These are phyloP conservation scores for Closterium sp. DNA, from an alignment of 139 green algal genomes.

Conservation along the genomic window DNA sequence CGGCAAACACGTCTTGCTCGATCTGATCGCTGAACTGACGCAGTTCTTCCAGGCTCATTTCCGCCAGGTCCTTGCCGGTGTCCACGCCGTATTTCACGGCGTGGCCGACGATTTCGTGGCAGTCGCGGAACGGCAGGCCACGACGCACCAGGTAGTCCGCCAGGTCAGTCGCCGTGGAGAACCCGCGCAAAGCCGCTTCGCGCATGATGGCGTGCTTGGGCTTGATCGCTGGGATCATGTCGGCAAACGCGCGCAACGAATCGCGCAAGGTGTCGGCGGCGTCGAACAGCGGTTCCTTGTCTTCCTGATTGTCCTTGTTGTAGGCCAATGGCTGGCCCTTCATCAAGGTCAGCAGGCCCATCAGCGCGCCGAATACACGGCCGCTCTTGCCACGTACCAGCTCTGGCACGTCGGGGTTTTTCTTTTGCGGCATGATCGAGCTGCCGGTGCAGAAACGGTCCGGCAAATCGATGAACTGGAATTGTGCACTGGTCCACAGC, in stretches of 20 bases:
- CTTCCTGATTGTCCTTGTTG: conserved; percentile 96
- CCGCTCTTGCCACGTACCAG: conserved; percentile 84
- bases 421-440: conserved; percentile 99
- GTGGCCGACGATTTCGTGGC: conserved; percentile 26
- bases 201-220: conserved; percentile 84
- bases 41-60: conserved; percentile 25
- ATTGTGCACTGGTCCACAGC: conserved; percentile 29
- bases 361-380: conserved; percentile 80
- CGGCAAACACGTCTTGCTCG: conserved; percentile 30
- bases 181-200: conserved; percentile 23
- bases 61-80: conserved; percentile 11
- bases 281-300: conserved; percentile 91
- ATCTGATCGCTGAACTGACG: conserved; percentile 9
- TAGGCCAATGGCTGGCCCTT: conserved; percentile 96
- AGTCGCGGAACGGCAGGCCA: conserved; percentile 34
- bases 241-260: conserved; percentile 83
- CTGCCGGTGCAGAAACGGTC: conserved; percentile 70
- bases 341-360: conserved; percentile 76
- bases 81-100: conserved; percentile 14
- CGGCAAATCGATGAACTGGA: conserved; percentile 11
- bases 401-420: conserved; percentile 96
- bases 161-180: conserved; percentile 92
- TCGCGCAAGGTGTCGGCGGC: conserved; percentile 83
- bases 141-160: conserved; percentile 95
- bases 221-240: conserved; percentile 80